Evolutionary conservation across 345 rosid species (phyloP).

Genomic region (Ceriops decandra): DNA sequence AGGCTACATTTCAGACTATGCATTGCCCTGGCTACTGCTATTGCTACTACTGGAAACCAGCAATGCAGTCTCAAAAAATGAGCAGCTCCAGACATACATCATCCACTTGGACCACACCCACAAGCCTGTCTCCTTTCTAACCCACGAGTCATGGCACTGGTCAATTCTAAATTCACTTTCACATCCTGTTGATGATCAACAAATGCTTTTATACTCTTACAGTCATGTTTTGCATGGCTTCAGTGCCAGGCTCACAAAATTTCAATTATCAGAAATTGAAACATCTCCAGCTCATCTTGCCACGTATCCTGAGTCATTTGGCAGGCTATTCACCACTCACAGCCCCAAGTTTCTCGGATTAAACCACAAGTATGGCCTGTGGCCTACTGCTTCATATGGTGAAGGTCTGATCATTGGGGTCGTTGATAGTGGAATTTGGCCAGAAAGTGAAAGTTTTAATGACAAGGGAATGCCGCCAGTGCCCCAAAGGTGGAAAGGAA

Average conservation of each 20-base stretch:
- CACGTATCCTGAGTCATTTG: constrained; percentile 31
- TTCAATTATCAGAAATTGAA: constrained; percentile 36
- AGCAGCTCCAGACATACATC: constrained; percentile 32
- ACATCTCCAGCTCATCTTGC: constrained; percentile 37
- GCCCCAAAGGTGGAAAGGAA: constrained; percentile 20
- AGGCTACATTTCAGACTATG: not conserved
- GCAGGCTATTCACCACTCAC: constrained; percentile 29
- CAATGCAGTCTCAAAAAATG: constrained; percentile 11
- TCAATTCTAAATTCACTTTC: constrained; percentile 19
- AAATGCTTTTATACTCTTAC: constrained; percentile 34
- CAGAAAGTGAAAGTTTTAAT: constrained; percentile 15
- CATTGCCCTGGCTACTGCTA: constrained; percentile 6
- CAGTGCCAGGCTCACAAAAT: constrained; percentile 42
- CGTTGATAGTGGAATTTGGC: constrained; percentile 21
- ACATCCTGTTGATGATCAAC: constrained; percentile 6
- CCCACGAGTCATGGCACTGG: constrained; percentile 34
- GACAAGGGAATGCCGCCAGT: constrained; percentile 14
- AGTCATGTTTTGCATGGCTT: constrained; percentile 42
- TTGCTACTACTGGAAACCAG: constrained; percentile 4
- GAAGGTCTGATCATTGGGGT: constrained; percentile 20
- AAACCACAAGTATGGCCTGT: not conserved
- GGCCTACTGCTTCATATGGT: constrained; percentile 10
- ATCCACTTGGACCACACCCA: constrained; percentile 40
- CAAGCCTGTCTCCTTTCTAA: constrained; percentile 33
- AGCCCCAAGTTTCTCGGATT: constrained; percentile 41